phyloP scores from a whole-genome alignment of 2,329 filamentous ascomycete genomes.

The Emmonsia crescens region DNA sequence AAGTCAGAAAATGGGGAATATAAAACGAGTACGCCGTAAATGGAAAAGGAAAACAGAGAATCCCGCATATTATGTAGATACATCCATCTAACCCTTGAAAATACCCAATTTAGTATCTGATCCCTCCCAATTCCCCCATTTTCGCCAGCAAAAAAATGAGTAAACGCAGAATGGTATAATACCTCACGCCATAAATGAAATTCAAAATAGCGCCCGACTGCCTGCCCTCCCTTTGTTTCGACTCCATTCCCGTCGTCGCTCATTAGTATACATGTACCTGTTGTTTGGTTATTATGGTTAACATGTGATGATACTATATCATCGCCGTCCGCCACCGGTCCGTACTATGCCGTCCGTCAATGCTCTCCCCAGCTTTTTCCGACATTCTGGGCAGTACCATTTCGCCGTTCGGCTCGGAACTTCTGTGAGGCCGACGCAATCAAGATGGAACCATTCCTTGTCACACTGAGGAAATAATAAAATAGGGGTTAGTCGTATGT shows the following conservation, averaged over 20 bases:
- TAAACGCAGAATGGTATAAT: not conserved
- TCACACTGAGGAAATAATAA: conserved; percentile 40
- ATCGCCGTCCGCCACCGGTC: conserved; percentile 25
- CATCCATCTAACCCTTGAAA: not conserved
- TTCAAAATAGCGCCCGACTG: not conserved
- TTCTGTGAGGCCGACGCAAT: conserved; percentile 48
- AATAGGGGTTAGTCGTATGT: not conserved
- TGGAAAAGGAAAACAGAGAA: not conserved
- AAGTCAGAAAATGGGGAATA: not conserved
- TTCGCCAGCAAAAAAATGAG: not conserved
- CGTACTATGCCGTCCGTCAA: conserved; percentile 29
- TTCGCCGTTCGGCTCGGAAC: conserved; percentile 50
- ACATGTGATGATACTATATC: not conserved
- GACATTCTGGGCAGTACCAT: conserved; percentile 56
- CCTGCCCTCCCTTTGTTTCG: not conserved
- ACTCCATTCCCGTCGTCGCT: not conserved
- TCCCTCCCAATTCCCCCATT: not conserved
- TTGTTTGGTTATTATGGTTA: not conserved
- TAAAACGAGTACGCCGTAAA: not conserved
- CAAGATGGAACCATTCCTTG: conserved; percentile 56
- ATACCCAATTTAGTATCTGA: not conserved
- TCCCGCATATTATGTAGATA: not conserved
- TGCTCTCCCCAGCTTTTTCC: conserved; percentile 38
- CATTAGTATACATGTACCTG: not conserved
- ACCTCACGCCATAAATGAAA: not conserved